Evolutionary conservation across 73 alveolate species (phyloP).

Genomic region (Paramecium pentaurelia): DNA sequence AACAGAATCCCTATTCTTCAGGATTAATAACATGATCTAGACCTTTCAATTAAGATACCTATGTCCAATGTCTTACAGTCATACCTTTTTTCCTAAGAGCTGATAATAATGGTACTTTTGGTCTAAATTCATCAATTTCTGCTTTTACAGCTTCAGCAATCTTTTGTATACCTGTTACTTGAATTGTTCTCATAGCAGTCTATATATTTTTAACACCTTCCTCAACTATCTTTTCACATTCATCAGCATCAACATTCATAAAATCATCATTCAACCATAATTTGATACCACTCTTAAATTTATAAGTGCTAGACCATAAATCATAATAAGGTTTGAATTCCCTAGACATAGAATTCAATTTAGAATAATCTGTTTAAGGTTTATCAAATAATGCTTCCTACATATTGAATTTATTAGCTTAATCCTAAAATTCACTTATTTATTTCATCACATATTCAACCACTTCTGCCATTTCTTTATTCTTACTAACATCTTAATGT

Average conservation of each 20-base stretch:
- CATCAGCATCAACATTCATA: conserved; percentile 73
- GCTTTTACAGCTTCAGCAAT: conserved; percentile 79
- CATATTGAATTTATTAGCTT: conserved; percentile 63
- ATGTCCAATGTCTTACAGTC: conserved; percentile 97
- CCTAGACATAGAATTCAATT: conserved; percentile 76
- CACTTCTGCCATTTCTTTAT: conserved; percentile 56
- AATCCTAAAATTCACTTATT: not conserved
- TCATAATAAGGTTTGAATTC: conserved; percentile 92
- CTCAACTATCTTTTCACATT: conserved; percentile 74
- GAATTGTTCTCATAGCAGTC: conserved; percentile 71
- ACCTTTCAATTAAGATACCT: conserved; percentile 83
- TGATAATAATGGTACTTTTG: conserved; percentile 90
- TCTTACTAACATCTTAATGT: conserved; percentile 41
- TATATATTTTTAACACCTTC: conserved; percentile 70
- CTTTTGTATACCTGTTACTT: conserved; percentile 72
- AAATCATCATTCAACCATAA: conserved; percentile 82
- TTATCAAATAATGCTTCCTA: conserved; percentile 42
- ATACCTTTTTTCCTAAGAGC: conserved; percentile 94
- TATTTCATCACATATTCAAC: conserved; percentile 36
- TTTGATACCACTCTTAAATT: conserved; percentile 68
- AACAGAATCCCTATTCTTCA: conserved; percentile 87
- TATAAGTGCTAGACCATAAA: conserved; percentile 89
- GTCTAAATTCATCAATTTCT: conserved; percentile 92
- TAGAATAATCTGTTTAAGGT: conserved; percentile 73
- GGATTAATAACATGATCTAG: conserved; percentile 81